Percentiles rank a stretch among this genome's conserved stretches.
Evolutionary conservation across 495 filamentous ascomycete genomes (phyloP).

Genomic region (Neurospora sp.): DNA sequence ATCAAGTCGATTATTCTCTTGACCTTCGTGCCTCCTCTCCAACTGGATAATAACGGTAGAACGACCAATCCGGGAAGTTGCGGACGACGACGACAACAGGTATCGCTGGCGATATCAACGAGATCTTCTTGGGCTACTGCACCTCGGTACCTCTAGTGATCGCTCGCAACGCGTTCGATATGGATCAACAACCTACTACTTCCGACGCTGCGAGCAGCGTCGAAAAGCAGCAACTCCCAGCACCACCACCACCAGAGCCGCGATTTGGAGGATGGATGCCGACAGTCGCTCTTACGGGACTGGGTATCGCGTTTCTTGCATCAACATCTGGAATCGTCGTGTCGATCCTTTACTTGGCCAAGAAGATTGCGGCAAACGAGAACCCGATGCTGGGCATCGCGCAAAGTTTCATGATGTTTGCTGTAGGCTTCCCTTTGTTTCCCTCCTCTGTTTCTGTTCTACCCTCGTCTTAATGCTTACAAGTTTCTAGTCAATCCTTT

Average conservation of each 20-base stretch:
- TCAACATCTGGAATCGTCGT: neutral
- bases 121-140: neutral
- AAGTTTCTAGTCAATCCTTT: constrained; percentile 4
- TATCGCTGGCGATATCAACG: neutral
- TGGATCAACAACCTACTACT: neutral
- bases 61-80: neutral
- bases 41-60: neutral
- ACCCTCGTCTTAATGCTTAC: neutral
- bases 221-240: neutral
- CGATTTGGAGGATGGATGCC: neutral
- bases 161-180: neutral
- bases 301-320: neutral
- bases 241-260: neutral
- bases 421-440: constrained; percentile 3
- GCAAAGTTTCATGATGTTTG: constrained; percentile 10
- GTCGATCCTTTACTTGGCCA: neutral
- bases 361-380: neutral
- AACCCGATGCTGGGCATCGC: constrained; percentile 1
- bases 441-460: neutral
- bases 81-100: neutral
- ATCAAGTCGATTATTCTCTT: neutral
- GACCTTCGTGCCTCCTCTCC: neutral
- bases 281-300: neutral
- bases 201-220: neutral
- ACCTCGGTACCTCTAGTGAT: neutral